These are phyloP conservation scores for Collariella sp. DNA, from an alignment of 495 filamentous ascomycete genomes.

Conservation along the genomic window DNA sequence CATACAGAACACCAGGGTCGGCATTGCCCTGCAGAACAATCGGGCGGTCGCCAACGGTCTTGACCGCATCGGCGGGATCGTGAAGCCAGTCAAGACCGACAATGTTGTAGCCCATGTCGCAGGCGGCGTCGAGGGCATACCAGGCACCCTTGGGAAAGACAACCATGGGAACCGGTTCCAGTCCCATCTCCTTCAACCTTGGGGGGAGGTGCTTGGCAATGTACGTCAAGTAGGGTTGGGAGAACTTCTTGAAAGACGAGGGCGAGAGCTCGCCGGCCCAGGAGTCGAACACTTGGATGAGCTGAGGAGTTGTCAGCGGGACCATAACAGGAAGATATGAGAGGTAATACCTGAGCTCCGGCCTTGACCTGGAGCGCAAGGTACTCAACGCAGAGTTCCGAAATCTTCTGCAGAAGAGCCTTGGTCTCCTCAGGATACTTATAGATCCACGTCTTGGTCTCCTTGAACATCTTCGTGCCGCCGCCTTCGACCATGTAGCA, in stretches of 20 bases:
- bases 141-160: constrained; percentile 99
- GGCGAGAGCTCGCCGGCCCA: constrained; percentile 94
- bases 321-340: not conserved
- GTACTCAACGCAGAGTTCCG: constrained; percentile 88
- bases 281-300: constrained; percentile 97
- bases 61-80: constrained; percentile 74
- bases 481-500: constrained; percentile 99
- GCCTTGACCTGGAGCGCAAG: constrained; percentile 85
- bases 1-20: constrained; percentile 89
- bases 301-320: constrained; percentile 37
- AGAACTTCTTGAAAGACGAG: constrained; percentile 68
- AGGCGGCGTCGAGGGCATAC: constrained; percentile 84
- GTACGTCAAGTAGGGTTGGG: constrained; percentile 74
- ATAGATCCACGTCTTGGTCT: constrained; percentile 93
- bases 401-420: constrained; percentile 76
- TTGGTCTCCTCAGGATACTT: constrained; percentile 75
- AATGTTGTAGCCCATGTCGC: constrained; percentile 82
- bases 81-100: constrained; percentile 94
- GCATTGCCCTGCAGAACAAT: constrained; percentile 89
- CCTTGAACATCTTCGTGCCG: constrained; percentile 82
- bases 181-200: constrained; percentile 58
- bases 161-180: constrained; percentile 89
- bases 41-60: constrained; percentile 58
- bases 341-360: constrained; percentile 59
- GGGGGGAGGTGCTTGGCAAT: constrained; percentile 72